Evolutionary conservation across 139 green algal species (phyloP).

Genomic region (Chlorella vulgaris): DNA sequence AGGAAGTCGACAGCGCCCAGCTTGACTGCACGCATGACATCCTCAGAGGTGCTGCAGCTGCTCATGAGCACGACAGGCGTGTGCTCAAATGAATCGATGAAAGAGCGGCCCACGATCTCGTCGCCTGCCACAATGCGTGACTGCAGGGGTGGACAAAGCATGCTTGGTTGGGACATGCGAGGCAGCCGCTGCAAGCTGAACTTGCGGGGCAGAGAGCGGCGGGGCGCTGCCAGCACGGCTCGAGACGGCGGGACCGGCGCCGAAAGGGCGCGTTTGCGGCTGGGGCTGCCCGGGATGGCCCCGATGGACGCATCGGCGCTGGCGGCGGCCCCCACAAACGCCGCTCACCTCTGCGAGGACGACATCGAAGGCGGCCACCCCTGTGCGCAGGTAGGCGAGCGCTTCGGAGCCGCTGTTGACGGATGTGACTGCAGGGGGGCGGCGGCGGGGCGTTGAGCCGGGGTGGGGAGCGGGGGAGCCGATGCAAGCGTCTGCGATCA

Average conservation of each 20-base stretch:
- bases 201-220: neutral
- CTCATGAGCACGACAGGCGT: conserved; percentile 68
- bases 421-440: conserved; percentile 28
- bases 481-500: neutral
- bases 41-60: conserved; percentile 34
- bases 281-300: too few relatives aligned
- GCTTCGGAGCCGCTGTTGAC: conserved; percentile 13
- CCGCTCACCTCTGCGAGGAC: conserved; percentile 45
- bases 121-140: conserved; percentile 29
- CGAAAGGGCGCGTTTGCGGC: neutral
- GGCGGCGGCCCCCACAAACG: too few relatives aligned
- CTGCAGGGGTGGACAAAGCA: conserved; percentile 27
- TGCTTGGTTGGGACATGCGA: neutral
- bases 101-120: conserved; percentile 26
- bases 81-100: conserved; percentile 36
- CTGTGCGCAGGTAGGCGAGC: conserved; percentile 4
- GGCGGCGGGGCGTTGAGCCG: neutral
- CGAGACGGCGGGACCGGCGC: neutral
- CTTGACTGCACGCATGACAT: conserved; percentile 74
- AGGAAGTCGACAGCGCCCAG: conserved; percentile 82
- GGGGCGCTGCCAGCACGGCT: neutral
- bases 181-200: too few relatives aligned
- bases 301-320: too few relatives aligned
- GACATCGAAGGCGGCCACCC: conserved; percentile 24
- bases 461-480: neutral